Evolutionary conservation across 2,329 filamentous ascomycete genomes (phyloP).

Genomic region (Alternaria ventricosa): DNA sequence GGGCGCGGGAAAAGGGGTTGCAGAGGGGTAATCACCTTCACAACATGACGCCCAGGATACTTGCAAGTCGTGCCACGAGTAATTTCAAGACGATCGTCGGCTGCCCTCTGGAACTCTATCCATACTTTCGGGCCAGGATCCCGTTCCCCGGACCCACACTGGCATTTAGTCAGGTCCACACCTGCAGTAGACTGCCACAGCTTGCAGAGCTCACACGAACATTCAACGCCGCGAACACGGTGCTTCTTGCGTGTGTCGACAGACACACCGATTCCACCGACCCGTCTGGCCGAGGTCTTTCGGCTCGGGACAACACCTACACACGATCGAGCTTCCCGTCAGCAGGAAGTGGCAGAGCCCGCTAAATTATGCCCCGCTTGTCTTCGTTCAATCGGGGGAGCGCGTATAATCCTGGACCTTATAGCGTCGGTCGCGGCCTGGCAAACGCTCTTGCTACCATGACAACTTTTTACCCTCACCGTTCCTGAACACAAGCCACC

Average conservation of each 20-base stretch:
- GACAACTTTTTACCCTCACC: constrained; percentile 23
- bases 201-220: constrained; percentile 8
- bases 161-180: constrained; percentile 25
- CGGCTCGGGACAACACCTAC: constrained; percentile 5
- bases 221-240: not conserved
- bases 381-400: constrained; percentile 20
- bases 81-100: constrained; percentile 43
- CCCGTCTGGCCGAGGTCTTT: constrained; percentile 1
- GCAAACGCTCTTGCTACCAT: constrained; percentile 18
- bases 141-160: constrained; percentile 47
- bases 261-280: constrained; percentile 2
- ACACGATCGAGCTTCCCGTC: constrained; percentile 10
- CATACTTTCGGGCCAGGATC: constrained; percentile 43
- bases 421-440: constrained; percentile 23
- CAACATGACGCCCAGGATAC: constrained; percentile 31
- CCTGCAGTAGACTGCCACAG: constrained; percentile 23
- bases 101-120: constrained; percentile 38
- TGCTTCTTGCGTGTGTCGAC: constrained; percentile 2
- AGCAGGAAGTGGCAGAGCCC: constrained; percentile 16
- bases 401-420: constrained; percentile 19
- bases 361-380: constrained; percentile 25
- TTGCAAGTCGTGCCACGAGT: constrained; percentile 30
- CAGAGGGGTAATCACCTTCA: not conserved
- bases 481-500: constrained; percentile 12
- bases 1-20: constrained; percentile 30